Percentiles rank a stretch among this genome's conserved stretches.
These are phyloP conservation scores for Torulaspora quercuum DNA, from an alignment of 805 yeast species.

Conservation along the genomic window DNA sequence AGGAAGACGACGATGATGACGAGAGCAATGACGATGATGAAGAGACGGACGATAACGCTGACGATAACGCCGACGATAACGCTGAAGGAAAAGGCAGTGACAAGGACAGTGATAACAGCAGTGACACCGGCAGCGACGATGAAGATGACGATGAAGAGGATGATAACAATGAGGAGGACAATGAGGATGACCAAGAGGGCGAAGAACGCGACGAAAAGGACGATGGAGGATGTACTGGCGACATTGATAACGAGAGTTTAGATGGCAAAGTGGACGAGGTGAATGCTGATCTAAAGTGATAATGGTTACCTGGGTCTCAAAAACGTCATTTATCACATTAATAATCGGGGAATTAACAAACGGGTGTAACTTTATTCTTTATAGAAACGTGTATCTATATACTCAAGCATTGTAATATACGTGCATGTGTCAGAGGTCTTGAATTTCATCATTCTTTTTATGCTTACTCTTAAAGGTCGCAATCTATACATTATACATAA, in stretches of 20 bases:
- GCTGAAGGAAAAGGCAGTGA: conserved; percentile 5
- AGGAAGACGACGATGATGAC: conserved; percentile 26
- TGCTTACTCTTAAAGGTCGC: too few species aligned
- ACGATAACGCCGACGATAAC: conserved; percentile 8
- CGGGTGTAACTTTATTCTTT: conserved; percentile 17
- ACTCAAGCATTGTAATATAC: conserved; percentile 4
- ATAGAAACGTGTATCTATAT: conserved; percentile 10
- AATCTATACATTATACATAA: too few species aligned
- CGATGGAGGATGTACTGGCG: conserved; percentile 1
- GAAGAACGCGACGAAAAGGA: too few species aligned
- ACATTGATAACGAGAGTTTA: too few species aligned
- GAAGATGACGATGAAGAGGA: conserved; percentile 42
- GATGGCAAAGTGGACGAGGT: too few species aligned
- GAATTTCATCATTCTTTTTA: too few species aligned
- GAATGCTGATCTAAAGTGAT: too few species aligned
- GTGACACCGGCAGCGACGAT: conserved; percentile 3
- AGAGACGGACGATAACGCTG: conserved; percentile 19
- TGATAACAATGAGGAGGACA: conserved; percentile 42
- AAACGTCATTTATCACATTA: too few species aligned
- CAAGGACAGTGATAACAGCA: conserved; percentile 5
- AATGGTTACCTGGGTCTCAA: too few species aligned
- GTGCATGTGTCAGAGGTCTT: conserved; percentile 1
- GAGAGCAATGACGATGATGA: conserved; percentile 21
- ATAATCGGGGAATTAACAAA: conserved; percentile 4
- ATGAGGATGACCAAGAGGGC: conserved; percentile 21